Evolutionary conservation across 2,329 filamentous ascomycete genomes (phyloP), one percentile per base, ranked within the genome.

Genomic region (Podosphaera xanthii): DNA sequence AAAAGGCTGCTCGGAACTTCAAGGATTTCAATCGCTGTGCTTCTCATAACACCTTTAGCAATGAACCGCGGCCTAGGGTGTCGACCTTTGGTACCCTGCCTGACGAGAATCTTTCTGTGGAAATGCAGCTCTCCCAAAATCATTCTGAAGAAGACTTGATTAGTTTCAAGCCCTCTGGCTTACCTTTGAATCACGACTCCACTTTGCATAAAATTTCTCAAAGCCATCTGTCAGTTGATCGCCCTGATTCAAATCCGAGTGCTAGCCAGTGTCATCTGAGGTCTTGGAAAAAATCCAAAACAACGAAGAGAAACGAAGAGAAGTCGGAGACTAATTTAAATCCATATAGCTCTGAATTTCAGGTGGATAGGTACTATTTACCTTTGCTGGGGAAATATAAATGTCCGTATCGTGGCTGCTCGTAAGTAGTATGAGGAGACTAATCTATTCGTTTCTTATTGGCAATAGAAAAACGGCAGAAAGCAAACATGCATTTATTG

Each of bases 371-470:
- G 9, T 67, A 60, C 54, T 67, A 60, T 38, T 61, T 63, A 50
- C 3, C 52, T 0, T 56, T 63, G 22, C 56, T 61, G 10, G 22
- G 49, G 40, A 67, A 67, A 54, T 68, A 61, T 54, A 66, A 66
- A 55, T 68, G 67, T 59, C 67, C 67, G 7, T 62, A 67, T 38
- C 33, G 7, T 8, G 61, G 62, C 2, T 68, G 67, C 64, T 59
- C 49, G 66, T 67, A 64, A 64, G 65, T 65, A 38, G 7, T 30
- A 22, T 44, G 2, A 14, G 22, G 8, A 53, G 38, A 38, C 12
- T 10, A 35, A n/a, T 54, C 35, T 34, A 14, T 6, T 31, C 7
- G 10, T 31, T 35, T 42, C 33, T 48, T 22, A 55, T 38, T 14
- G 31, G 14, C 7, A 12, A 36, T 35, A 60, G 64, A 8, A 66